phyloP scores from a whole-genome alignment of 768 basidiomycete species.

The Chalciporus sphaerocephalus region DNA sequence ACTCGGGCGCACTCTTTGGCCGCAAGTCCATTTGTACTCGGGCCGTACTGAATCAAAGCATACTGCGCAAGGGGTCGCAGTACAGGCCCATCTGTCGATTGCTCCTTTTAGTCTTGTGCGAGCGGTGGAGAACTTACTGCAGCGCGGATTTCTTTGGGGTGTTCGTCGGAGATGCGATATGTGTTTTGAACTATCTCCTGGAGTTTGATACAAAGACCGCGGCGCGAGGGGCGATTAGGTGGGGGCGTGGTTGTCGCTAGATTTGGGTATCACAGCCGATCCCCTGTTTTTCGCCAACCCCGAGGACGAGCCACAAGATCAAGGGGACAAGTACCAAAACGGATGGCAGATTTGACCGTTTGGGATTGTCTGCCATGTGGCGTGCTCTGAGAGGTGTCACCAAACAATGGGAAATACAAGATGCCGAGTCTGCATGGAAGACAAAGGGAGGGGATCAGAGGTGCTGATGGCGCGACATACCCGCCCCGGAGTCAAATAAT shows the following conservation, averaged over 20 bases:
- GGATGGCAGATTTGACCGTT: neutral
- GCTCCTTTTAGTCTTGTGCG: no score
- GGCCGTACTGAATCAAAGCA: no score
- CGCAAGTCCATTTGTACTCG: no score
- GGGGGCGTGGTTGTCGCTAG: neutral
- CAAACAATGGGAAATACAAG: neutral
- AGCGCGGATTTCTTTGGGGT: neutral
- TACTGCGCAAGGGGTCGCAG: no score
- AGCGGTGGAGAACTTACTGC: no score
- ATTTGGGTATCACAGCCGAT: neutral
- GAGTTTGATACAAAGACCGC: neutral
- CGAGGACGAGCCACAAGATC: constrained; percentile 1
- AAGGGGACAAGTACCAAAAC: constrained; percentile 10
- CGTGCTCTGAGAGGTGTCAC: neutral
- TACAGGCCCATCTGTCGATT: no score
- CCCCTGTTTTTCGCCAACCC: neutral
- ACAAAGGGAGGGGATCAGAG: constrained; percentile 1
- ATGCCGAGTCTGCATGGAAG: constrained; percentile 9
- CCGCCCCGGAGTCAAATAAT: no score
- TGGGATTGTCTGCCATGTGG: neutral
- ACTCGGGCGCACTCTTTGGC: no score
- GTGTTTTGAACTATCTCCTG: neutral
- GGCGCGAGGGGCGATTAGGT: neutral
- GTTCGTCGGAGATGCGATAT: neutral
- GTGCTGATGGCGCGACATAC: neutral